Conservation (phyloP, 495 filamentous ascomycete species). For the Xylaria sp. region DNA sequence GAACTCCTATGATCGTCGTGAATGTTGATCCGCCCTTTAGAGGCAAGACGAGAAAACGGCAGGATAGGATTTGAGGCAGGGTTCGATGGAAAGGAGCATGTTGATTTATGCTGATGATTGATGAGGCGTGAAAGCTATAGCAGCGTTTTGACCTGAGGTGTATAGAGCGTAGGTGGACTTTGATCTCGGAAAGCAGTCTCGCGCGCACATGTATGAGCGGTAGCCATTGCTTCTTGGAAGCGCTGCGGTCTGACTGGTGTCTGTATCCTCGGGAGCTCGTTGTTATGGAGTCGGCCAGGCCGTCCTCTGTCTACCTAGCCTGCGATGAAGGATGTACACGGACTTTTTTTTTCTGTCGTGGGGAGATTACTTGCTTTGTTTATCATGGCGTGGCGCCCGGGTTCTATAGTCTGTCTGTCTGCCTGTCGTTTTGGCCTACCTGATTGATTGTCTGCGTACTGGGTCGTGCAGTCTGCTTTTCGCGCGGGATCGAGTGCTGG, state of each 20-base stretch:
- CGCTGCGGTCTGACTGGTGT: neutral
- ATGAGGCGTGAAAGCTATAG: neutral
- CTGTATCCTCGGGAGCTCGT: neutral
- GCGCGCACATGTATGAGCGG: neutral
- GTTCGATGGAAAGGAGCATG: neutral
- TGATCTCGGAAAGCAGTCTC: neutral
- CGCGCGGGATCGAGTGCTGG: neutral
- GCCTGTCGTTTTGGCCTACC: neutral
- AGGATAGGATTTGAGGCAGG: neutral
- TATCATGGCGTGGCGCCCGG: neutral
- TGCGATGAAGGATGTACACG: neutral
- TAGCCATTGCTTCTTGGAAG: neutral
- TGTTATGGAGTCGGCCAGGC: neutral
- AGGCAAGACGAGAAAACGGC: conserved; percentile 15
- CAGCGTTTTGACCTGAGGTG: neutral
- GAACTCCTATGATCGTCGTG: conserved; percentile 7
- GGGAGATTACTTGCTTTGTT: neutral
- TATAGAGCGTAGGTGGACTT: neutral
- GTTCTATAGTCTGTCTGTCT: neutral
- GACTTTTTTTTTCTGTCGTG: neutral
- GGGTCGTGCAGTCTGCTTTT: neutral
- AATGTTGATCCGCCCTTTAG: neutral
- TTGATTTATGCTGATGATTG: neutral
- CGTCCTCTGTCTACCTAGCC: neutral
- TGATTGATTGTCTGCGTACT: neutral